Base-by-base conservation (phyloP, 768 basidiomycete genomes). In the Russula sp. region DNA sequence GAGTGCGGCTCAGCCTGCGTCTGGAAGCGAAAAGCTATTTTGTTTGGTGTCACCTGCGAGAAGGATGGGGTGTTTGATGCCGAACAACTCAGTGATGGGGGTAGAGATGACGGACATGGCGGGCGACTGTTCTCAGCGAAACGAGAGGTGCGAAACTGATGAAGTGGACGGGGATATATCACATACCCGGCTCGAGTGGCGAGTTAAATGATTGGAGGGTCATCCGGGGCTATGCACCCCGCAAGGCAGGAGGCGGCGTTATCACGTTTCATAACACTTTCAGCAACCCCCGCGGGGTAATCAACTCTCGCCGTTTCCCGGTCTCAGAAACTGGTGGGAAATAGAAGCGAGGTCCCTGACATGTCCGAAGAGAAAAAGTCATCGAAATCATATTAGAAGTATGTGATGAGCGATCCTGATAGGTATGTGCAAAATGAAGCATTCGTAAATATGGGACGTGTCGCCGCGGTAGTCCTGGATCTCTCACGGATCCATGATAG, bases 31-130 rank as follows among this genome's bases (percentile, higher is more conserved):
- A 49, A 35, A 31, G 11, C 1, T 40, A 27, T n/a, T n/a, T n/a
- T 10, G 40, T 45, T 37, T 44, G 44, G 18, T 18, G 42, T 44
- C 14, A 82, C 88, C 93, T 68, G 93, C 93, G 27, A 95, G 84
- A 57, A 95, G 73, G 68, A 95, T 83, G 48, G 93, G 93, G 71
- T 95, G 93, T 76, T 88, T 84, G 74, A 95, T 91, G 57, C 85
- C 85, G 74, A 95, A 94, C 59, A 94, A 79, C 75, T 94, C 82
- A 39, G 93, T 95, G 67, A 95, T 81, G n/a, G 91, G 89, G 6
- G 93, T 95, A 22, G 81, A 76, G 63, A 95, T 86, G 58, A 79
- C 76, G 66, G 85, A 78, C 85, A 87, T 87, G 10, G 13, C 50
- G 31, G 6, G 7, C 18, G 9, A 16, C 0, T n/a, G 4, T 4